Base-by-base conservation (phyloP, 202 grass and related monocot species). In the Digitaria exilis region DNA sequence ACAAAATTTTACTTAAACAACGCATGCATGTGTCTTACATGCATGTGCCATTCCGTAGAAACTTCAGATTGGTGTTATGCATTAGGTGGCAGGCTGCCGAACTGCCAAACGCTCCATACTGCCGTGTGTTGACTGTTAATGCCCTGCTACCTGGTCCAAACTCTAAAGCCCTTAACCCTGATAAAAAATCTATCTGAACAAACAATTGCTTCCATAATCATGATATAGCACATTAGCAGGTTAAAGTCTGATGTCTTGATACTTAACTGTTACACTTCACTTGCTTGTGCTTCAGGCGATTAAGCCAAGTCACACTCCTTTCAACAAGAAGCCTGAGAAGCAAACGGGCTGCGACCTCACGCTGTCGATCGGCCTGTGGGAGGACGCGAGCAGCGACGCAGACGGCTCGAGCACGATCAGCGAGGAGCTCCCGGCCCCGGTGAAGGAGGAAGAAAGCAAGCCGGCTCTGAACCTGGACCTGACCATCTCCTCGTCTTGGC, bases 401-500 rank as follows among this genome's bases (percentile, higher is more conserved):
- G 88, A 87, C 3, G 80, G 56, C 34, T 84, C 80, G 24, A 90
- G 89, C 81, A 84, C 69, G 8, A 90, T 82, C 75, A 90, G 80
- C 6, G 88, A 90, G 80, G 84, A 84, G 76, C 28, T 64, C 29
- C 55, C 82, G 7, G 37, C 84, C 19, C 62, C 48, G 6, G 48
- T 26, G 42, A 44, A 50, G 32, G 51, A 34, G 43, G 58, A 84
- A 39, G 72, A 63, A 43, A 77, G 71, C 54, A n/a, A 15, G 44
- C 65, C 45, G 44, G 21, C 56, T 46, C 71, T 95, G 71, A 95
- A 92, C 75, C 69, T 95, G 19, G 82, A 92, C 52, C 75, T 95
- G 22, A 84, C 79, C 57, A 88, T 95, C 28, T 92, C 92, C 22
- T 84, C 87, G 9, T 89, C 90, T 25, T 91, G 86, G 81, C 84